Percentiles rank a stretch among this genome's conserved stretches.
These are phyloP conservation scores for Ascosphaera acerosa DNA, from an alignment of 2,329 filamentous ascomycete genomes.

Conservation along the genomic window DNA sequence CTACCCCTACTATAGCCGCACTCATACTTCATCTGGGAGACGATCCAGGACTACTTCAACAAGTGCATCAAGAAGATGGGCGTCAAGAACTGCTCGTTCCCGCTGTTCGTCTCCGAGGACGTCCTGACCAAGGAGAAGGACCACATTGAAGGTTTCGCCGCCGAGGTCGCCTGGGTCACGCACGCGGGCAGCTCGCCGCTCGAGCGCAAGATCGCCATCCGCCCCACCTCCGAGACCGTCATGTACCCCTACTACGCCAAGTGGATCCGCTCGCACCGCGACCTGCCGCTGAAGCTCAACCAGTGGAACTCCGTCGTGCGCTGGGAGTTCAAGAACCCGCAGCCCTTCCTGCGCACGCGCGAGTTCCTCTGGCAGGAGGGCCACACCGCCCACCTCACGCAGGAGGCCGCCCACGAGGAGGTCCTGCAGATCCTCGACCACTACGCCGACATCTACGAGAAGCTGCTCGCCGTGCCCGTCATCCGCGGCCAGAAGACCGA, in stretches of 20 bases:
- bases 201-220: constrained; percentile 50
- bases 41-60: constrained; percentile 33
- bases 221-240: constrained; percentile 47
- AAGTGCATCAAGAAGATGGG: constrained; percentile 64
- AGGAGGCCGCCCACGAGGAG: constrained; percentile 57
- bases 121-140: constrained; percentile 73
- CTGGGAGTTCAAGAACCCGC: constrained; percentile 90
- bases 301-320: constrained; percentile 93
- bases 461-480: constrained; percentile 82
- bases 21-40: constrained; percentile 42
- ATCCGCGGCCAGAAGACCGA: constrained; percentile 88
- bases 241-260: constrained; percentile 94
- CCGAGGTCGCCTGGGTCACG: constrained; percentile 30
- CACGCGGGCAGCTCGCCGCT: constrained; percentile 62
- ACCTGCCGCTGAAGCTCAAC: constrained; percentile 80
- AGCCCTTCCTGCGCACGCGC: constrained; percentile 65
- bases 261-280: constrained; percentile 90
- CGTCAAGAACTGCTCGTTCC: constrained; percentile 90
- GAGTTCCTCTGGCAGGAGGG: constrained; percentile 98
- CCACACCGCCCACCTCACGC: constrained; percentile 73
- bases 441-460: constrained; percentile 77
- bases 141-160: constrained; percentile 95
- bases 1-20: constrained; percentile 25
- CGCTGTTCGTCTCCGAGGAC: constrained; percentile 81
- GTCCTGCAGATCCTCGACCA: constrained; percentile 82